Base-by-base conservation (phyloP, 2,329 filamentous ascomycete genomes). In the Parastagonospora avenae region DNA sequence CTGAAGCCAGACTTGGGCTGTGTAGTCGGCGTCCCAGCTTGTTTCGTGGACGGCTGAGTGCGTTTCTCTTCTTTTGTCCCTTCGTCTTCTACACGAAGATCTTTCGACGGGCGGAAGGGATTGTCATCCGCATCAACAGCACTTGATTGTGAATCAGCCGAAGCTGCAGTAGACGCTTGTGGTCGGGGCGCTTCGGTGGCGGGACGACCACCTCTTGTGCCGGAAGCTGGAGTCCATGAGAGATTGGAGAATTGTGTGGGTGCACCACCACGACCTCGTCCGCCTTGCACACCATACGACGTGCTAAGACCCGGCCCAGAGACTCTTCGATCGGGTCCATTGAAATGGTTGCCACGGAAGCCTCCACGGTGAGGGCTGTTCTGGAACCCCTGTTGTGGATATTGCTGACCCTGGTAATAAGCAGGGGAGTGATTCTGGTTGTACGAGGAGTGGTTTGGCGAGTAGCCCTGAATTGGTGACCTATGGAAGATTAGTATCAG, bases 221-320 rank as follows among this genome's bases (percentile, higher is more conserved):
- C 78, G 42, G 79, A 78, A 30, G 79, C 79, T 37, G 85, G 81
- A 48, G 83, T 88, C 88, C 90, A 92, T 39, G 91, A 89, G 2
- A 86, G 71, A 74, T 89, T 85, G 74, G 86, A 80, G 78, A 88
- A 83, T 74, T 86, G 77, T 56, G 70, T 71, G 10, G 66, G 66
- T 14, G 61, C 57, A 37, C 79, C 77, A 30, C 77, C 80, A 57
- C 82, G 77, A 31, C 85, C 85, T 44, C 87, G 81, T 29, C 76
- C 74, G 15, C 73, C 62, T 32, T 72, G 67, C 1, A 71, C 62
- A 42, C 68, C 70, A 29, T 82, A 79, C 24, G 76, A 76, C 19
- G 52, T 37, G 37, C 46, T 59, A 19, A 59, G 44, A 35, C 80
- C 80, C 42, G 84, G 78, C 28, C 66, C 66, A 46, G 68, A 70